A percentile compares a stretch with the other conserved stretches of the same genome.
These are phyloP conservation scores for Allium cepa DNA, from an alignment of 106 monocot genomes.

Conservation along the genomic window DNA sequence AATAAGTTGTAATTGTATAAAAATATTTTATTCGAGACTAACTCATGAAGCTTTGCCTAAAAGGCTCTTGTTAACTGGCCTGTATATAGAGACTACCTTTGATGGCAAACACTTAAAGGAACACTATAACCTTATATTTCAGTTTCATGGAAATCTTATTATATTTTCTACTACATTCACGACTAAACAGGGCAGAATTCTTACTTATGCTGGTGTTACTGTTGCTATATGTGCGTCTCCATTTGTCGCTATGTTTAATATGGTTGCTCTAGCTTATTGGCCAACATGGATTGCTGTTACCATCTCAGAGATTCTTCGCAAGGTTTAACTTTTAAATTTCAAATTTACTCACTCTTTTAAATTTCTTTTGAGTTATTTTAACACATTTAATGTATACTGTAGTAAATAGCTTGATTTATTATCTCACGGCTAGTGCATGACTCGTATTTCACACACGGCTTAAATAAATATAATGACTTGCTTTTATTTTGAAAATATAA, in stretches of 20 bases:
- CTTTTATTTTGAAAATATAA: too few relatives aligned
- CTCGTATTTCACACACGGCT: too few relatives aligned
- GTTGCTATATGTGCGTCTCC: constrained; percentile 77
- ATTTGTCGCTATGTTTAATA: constrained; percentile 57
- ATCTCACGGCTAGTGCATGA: too few relatives aligned
- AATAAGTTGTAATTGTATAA: too few relatives aligned
- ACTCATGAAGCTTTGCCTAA: too few relatives aligned
- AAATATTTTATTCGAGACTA: too few relatives aligned
- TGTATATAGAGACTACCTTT: neutral
- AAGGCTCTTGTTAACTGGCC: too few relatives aligned
- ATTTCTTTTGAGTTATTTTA: neutral
- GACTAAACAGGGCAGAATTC: constrained; percentile 63
- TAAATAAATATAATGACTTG: too few relatives aligned
- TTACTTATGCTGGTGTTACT: constrained; percentile 83
- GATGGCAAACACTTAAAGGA: neutral
- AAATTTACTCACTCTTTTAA: neutral
- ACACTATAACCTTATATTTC: neutral
- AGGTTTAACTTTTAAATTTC: constrained; percentile 30
- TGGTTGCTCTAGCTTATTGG: constrained; percentile 82
- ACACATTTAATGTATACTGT: neutral
- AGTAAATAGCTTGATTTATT: too few relatives aligned
- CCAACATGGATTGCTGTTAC: constrained; percentile 84
- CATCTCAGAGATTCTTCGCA: constrained; percentile 78
- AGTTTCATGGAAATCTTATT: constrained; percentile 1
- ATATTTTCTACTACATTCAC: constrained; percentile 2